These are phyloP conservation scores for Aureobasidium subglaciale DNA, from an alignment of 2,329 filamentous ascomycete species.

Conservation along the genomic window DNA sequence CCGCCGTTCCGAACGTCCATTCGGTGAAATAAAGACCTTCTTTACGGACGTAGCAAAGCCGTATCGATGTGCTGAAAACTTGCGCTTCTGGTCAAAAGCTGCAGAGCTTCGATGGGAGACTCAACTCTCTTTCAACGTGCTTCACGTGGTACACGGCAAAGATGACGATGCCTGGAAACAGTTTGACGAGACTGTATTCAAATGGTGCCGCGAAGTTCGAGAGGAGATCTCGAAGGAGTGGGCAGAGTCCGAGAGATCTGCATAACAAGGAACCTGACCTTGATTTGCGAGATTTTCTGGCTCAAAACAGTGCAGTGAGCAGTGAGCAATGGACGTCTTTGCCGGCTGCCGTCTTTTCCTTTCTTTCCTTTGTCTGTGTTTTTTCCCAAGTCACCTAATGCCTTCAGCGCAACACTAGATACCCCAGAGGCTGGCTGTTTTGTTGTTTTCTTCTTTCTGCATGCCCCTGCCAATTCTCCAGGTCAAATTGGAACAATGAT, in stretches of 20 bases:
- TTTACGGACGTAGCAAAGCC: constrained; percentile 93
- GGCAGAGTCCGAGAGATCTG: constrained; percentile 28
- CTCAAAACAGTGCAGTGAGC: not conserved
- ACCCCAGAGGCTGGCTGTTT: constrained; percentile 12
- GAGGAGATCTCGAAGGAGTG: constrained; percentile 76
- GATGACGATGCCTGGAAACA: constrained; percentile 64
- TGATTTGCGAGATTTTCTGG: not conserved
- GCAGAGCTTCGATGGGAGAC: constrained; percentile 92
- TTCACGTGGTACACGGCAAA: constrained; percentile 74
- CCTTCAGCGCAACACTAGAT: constrained; percentile 11
- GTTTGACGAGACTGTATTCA: constrained; percentile 75
- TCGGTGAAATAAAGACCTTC: constrained; percentile 80
- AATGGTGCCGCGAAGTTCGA: constrained; percentile 76
- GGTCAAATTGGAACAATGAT: not conserved
- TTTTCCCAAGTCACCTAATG: constrained; percentile 5
- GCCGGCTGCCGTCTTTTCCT: not conserved
- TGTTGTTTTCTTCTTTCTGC: not conserved
- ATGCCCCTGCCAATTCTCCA: not conserved
- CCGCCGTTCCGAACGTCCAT: constrained; percentile 73
- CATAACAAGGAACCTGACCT: not conserved
- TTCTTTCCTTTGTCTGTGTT: constrained; percentile 3
- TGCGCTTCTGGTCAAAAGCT: constrained; percentile 93
- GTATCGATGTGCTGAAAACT: constrained; percentile 86
- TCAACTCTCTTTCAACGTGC: constrained; percentile 72
- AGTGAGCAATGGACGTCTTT: too few relatives aligned